Evolutionary conservation across 1,284 basidiomycete species (phyloP).

Genomic region (Cutaneotrichosporon dermatis): DNA sequence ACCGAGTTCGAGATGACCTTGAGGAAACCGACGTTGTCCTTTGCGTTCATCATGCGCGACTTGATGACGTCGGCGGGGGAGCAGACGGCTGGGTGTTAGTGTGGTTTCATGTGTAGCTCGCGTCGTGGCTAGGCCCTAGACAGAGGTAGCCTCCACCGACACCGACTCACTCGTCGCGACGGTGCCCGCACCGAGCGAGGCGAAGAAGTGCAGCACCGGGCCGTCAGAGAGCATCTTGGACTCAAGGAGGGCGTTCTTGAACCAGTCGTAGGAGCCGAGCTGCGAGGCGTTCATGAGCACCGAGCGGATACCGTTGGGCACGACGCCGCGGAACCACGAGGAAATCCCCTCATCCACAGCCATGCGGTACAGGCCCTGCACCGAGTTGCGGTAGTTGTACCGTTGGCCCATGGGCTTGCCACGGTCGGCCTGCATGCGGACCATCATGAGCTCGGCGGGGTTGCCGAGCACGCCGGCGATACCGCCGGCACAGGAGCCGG

Average conservation of each 20-base stretch:
- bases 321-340: slow-evolving; percentile 71
- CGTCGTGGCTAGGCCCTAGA: too few relatives aligned
- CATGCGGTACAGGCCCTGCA: slow-evolving; percentile 82
- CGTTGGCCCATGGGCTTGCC: slow-evolving; percentile 63
- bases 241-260: slow-evolving; percentile 73
- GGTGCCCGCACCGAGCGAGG: slow-evolving; percentile 80
- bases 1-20: slow-evolving; percentile 67
- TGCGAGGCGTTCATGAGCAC: slow-evolving; percentile 88
- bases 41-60: slow-evolving; percentile 82
- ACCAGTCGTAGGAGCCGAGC: slow-evolving; percentile 85
- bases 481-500: slow-evolving; percentile 67
- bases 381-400: slow-evolving; percentile 79
- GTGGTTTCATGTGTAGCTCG: neutral
- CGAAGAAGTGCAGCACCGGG: slow-evolving; percentile 73
- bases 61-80: slow-evolving; percentile 89
- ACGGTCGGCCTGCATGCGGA: slow-evolving; percentile 81
- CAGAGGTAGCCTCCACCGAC: too few relatives aligned
- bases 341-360: slow-evolving; percentile 72
- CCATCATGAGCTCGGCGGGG: slow-evolving; percentile 79
- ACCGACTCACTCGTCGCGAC: slow-evolving; percentile 64
- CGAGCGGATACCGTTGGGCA: slow-evolving; percentile 78
- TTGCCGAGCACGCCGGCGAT: slow-evolving; percentile 81
- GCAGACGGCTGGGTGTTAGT: slow-evolving; percentile 59
- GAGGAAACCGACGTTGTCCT: slow-evolving; percentile 70
- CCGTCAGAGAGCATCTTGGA: slow-evolving; percentile 70